A percentile compares a stretch with the other conserved stretches of the same genome.
Conservation (phyloP, 306 rosid genomes). For the Sphenostylis stenocarpa region DNA sequence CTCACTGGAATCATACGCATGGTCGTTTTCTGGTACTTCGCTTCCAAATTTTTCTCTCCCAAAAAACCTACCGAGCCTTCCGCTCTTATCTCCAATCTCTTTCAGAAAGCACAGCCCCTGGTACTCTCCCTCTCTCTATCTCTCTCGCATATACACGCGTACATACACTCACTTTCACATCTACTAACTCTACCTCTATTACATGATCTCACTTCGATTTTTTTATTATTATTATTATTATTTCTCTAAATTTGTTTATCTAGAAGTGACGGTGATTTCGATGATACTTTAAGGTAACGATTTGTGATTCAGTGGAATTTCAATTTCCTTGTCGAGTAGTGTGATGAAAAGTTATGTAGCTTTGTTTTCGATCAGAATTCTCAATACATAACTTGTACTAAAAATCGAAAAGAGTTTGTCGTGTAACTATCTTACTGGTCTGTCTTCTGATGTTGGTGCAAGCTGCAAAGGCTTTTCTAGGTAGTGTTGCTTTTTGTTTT, state of each 20-base stretch:
- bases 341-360: background rate
- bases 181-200: background rate
- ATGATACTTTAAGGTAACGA: conserved; percentile 14
- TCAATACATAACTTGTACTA: background rate
- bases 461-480: background rate
- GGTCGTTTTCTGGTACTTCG: conserved; percentile 97
- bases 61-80: conserved; percentile 71
- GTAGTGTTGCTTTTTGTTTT: conserved; percentile 24
- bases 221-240: background rate
- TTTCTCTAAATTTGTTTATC: background rate
- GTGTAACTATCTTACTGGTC: background rate
- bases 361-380: conserved; percentile 6
- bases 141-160: background rate
- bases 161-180: background rate
- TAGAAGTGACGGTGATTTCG: background rate
- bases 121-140: conserved; percentile 29
- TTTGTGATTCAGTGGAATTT: background rate
- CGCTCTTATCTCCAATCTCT: conserved; percentile 66
- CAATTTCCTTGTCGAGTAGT: background rate
- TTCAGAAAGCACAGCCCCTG: conserved; percentile 70
- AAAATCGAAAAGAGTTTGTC: background rate
- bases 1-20: conserved; percentile 85
- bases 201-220: background rate
- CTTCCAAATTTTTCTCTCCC: conserved; percentile 87
- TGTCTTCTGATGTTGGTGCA: background rate